Evolutionary conservation across 768 basidiomycete genomes (phyloP), one percentile per base, ranked within the genome.

Genomic region (Boletus sensibilis): DNA sequence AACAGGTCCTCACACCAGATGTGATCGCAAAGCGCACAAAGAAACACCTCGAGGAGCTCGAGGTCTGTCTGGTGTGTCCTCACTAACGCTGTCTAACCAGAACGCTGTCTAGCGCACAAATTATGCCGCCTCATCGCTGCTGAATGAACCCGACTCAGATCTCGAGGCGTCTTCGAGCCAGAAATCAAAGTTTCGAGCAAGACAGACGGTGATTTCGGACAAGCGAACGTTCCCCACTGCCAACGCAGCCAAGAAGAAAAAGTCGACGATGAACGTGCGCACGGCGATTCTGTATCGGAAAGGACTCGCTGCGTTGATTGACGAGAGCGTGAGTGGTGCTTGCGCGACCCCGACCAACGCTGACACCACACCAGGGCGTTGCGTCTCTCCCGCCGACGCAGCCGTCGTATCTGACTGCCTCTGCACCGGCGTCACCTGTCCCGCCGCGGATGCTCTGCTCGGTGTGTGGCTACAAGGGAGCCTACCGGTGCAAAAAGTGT

Each of bases 401-500:
- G 14, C 82, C 90, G 7, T 85, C 83, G 18, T 94, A 94, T 75
- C 69, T 93, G 56, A 90, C 85, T 20, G 88, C 87, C 14, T 76
- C 72, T 31, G 80, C 85, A 1, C 81, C 85, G 2, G 77, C 83
- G 1, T 74, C 89, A 0, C 70, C 68, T 1, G 82, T 86, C 55
- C 90, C 92, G 7, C 81, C 86, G 9, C 84, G 90, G 40, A 73
- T 83, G 60, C 66, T 94, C 14, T 94, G 92, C 66, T 84, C 90
- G n/a, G 88, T 93, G 25, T 94, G 92, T 62, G 90, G 92, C 3
- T 93, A 90, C 69, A 88, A 83, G 82, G 91, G 89, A 7, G 76
- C 77, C 5, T 94, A 94, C 67, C 86, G 81, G 53, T 94, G 92
- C 74, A 82, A 80, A 57, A 82, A 81, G 62, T 94, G 92, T 72